Base-by-base conservation (phyloP, 2,329 filamentous ascomycete species). In the Cladosporium halotolerans region DNA sequence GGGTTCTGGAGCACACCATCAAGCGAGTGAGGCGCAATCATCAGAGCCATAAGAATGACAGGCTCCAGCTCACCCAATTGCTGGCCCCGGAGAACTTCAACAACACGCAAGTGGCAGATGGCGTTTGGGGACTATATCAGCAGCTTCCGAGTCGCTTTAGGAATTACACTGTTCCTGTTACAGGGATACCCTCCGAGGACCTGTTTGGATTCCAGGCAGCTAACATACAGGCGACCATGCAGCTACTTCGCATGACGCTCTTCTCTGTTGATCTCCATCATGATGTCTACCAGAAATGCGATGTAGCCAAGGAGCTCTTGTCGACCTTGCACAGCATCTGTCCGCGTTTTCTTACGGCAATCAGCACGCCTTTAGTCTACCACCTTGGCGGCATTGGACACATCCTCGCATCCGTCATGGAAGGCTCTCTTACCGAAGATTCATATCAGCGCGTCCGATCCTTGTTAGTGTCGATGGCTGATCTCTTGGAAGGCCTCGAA, bases 1-100 rank as follows among this genome's bases (percentile, higher is more conserved):
- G 78, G 4, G 70, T 81, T 8, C 65, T 82, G 13, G 79, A 82
- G 59, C 77, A 82, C 57, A 74, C 73, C 9, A 61, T 72, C 2
- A 63, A 59, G 38, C 57, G 61, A 28, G 52, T 64, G 44, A 57
- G 60, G 31, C 46, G 60, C 23, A 59, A 55, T 33, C 51, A 57
- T 19, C 45, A 58, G 40, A 34, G 55, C 48, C 44, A 61, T 52
- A 45, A 62, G 46, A 45, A 58, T n/a, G 57, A 63, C 52, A 54
- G 60, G 16, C 52, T 63, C 18, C 57, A 60, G 8, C 52, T 64
- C 32, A 57, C 55, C 4, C 58, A 57, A n/a, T 45, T 67, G 11
- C 57, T 67, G 23, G 59, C 63, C 11, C 39, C 54, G 4, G 61
- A 66, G 32, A 57, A 57, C 18, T 57, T 67, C 28, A 60, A 64